Conservation (phyloP, 78 protist genomes). For the Trichosphaerium sp. region DNA sequence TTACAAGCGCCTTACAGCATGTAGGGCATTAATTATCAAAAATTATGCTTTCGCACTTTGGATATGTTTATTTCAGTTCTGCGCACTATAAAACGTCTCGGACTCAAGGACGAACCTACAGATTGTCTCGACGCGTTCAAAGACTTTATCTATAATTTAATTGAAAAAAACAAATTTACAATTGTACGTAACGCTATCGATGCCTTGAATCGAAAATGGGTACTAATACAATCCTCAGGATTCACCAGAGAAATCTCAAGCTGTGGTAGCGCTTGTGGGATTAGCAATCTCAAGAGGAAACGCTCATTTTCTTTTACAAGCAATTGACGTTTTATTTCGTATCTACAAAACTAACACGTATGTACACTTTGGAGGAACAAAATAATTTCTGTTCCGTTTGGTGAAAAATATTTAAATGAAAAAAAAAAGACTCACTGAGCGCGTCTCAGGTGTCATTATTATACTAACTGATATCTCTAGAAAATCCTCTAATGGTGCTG, state of each 20-base stretch:
- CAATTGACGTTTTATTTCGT: neutral
- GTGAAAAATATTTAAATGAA: neutral
- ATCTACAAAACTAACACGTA: neutral
- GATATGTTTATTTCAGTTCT: neutral
- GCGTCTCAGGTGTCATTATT: too few species aligned
- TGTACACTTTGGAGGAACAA: neutral
- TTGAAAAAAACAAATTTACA: neutral
- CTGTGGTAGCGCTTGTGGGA: neutral
- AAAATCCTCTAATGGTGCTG: too few species aligned
- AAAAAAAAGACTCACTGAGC: too few species aligned
- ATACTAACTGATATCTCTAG: too few species aligned
- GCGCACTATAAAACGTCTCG: neutral
- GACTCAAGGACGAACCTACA: neutral
- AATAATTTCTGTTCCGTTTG: neutral
- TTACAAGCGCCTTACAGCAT: neutral
- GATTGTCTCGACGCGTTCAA: neutral
- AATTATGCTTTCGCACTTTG: neutral
- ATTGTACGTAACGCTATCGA: neutral
- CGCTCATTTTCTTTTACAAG: neutral
- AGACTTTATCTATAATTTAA: neutral
- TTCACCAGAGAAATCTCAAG: neutral
- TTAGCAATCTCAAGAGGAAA: neutral
- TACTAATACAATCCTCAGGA: neutral
- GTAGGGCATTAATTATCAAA: neutral
- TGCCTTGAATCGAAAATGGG: neutral